Evolutionary conservation across 345 rosid genomes (phyloP).

Genomic region (Salix suchowensis): DNA sequence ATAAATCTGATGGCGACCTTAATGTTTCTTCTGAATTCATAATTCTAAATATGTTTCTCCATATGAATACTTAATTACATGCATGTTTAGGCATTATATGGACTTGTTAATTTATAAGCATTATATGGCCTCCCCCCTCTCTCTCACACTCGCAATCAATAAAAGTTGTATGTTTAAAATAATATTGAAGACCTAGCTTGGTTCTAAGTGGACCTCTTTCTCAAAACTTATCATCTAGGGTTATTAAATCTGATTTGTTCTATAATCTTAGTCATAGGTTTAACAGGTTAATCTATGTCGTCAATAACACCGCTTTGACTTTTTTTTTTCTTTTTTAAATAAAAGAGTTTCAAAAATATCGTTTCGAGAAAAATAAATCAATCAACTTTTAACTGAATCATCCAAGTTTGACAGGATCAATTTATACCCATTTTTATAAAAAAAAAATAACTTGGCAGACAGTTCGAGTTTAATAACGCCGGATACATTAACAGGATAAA

Average conservation of each 20-base stretch:
- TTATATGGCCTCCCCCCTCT: constrained; percentile 7
- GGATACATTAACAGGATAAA: no score
- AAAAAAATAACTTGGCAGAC: no score
- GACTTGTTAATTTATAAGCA: constrained; percentile 2
- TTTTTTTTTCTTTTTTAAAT: no score
- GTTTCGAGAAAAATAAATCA: no score
- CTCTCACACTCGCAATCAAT: background rate
- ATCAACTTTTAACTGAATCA: accelerated
- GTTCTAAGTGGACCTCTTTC: background rate
- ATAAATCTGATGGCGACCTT: constrained; percentile 8
- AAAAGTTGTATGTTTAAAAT: background rate
- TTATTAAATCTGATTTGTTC: background rate
- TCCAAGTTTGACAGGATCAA: no score
- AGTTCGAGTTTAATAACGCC: no score
- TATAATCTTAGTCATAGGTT: no score
- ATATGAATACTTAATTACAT: constrained; percentile 3
- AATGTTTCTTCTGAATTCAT: background rate
- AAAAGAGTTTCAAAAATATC: no score
- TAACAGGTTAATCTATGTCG: no score
- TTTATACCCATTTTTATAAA: no score
- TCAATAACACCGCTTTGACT: accelerated
- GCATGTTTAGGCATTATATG: constrained; percentile 21
- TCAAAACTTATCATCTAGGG: background rate
- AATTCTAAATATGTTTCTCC: background rate
- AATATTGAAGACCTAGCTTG: background rate